Evolutionary conservation across 2,329 filamentous ascomycete genomes (phyloP), one percentile per base, ranked within the genome.

Genomic region (Cadophora luteo-olivacea): DNA sequence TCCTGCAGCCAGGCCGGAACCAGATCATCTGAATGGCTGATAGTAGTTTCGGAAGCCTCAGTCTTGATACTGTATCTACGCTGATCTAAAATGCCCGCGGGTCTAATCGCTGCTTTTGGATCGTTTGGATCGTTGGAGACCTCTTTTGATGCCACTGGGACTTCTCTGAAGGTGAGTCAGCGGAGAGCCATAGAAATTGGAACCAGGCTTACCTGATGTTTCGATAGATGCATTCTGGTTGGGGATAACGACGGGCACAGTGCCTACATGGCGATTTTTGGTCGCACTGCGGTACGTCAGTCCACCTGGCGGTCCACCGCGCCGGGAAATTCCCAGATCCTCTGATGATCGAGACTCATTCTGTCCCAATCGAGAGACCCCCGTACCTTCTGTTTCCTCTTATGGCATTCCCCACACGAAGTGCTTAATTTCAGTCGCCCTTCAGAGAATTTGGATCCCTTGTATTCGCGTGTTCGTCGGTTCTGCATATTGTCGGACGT

Each of bases 241-340:
- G 83, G 0, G 85, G 85, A 69, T 84, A 87, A 36, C 85, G 80
- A 48, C 85, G 82, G 29, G 81, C 78, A 71, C 85, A 87, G 72
- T 87, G 86, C 54, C 81, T 82, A 76, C 85, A 87, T 16, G 85
- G 85, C 36, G 84, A 83, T 32, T 82, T 81, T 72, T 86, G 84
- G 72, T 85, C 84, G 74, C 85, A 87, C 85, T 87, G 22, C 32
- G 19, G n/a, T 24, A 8, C 11, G 32, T 45, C 11, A 61, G 24
- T 54, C 55, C 11, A 3, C 63, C 32, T 64, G 22, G 9, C 9
- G 25, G 3, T 5, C 8, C 8, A 33, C 29, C 19, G 24, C 48
- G 54, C 5, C 25, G 48, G 48, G 25, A 16, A 25, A 36, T 16
- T 4, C 32, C 62, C 29, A 41, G 19, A 14, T 41, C 9, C 8